phyloP scores from a whole-genome alignment of 768 basidiomycete genomes.

The Pholiota conissans region DNA sequence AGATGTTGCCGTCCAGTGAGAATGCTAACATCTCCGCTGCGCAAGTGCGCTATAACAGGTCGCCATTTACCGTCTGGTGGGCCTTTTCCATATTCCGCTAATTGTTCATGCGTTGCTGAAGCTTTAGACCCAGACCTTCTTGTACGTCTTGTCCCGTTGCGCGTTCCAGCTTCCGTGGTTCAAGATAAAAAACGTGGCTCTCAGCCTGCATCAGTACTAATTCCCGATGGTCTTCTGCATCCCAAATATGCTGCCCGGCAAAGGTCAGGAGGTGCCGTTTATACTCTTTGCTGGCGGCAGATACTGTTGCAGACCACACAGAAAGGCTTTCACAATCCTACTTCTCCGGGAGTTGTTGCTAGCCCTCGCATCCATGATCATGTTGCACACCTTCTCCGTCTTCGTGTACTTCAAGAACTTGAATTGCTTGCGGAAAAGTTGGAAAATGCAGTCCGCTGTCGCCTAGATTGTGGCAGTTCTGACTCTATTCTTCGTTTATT shows the following conservation, averaged over 20 bases:
- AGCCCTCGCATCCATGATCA: constrained; percentile 53
- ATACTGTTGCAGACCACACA: constrained; percentile 35
- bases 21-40: constrained; percentile 68
- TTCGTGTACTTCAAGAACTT: constrained; percentile 77
- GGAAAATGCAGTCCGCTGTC: constrained; percentile 21
- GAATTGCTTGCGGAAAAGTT: constrained; percentile 54
- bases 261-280: constrained; percentile 41
- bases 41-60: constrained; percentile 51
- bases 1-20: constrained; percentile 45
- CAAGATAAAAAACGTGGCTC: not conserved
- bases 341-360: constrained; percentile 28
- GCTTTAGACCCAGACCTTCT: constrained; percentile 57
- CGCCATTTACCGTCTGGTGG: constrained; percentile 59
- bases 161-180: constrained; percentile 30
- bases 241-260: constrained; percentile 52
- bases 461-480: constrained; percentile 20
- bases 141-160: constrained; percentile 55
- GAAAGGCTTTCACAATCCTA: constrained; percentile 34
- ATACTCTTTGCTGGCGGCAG: constrained; percentile 62
- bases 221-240: constrained; percentile 67
- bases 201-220: constrained; percentile 22
- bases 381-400: constrained; percentile 64
- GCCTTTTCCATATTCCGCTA: constrained; percentile 10
- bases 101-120: not conserved
- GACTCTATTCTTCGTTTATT: constrained; percentile 56